These are phyloP conservation scores for Clavulina sp. DNA, from an alignment of 768 basidiomycete genomes.

Conservation along the genomic window DNA sequence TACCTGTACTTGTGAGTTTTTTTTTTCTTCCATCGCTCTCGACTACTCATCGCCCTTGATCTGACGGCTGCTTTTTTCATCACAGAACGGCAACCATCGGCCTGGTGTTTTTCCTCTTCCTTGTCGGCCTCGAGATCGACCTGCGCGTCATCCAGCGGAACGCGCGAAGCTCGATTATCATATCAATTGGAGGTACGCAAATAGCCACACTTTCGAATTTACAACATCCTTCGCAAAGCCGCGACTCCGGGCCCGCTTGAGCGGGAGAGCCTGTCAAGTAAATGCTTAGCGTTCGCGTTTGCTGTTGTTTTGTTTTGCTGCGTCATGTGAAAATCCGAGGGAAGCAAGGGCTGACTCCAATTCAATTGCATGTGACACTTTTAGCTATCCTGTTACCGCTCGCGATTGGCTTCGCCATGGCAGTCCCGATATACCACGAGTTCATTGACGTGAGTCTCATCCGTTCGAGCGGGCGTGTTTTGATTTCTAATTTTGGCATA, in stretches of 20 bases:
- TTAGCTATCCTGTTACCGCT: slow-evolving; percentile 62
- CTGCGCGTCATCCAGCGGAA: slow-evolving; percentile 50
- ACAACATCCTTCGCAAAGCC: neutral
- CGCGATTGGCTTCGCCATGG: slow-evolving; percentile 56
- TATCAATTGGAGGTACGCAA: neutral
- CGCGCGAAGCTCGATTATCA: slow-evolving; percentile 10
- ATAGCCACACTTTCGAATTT: no score
- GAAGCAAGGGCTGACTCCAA: neutral
- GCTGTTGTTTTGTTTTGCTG: no score
- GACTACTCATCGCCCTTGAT: no score
- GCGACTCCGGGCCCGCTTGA: no score
- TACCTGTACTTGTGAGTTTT: neutral
- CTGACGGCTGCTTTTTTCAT: no score
- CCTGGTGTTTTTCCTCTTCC: slow-evolving; percentile 60
- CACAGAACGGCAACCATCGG: slow-evolving; percentile 3
- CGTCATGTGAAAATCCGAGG: no score
- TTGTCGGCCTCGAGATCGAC: slow-evolving; percentile 75
- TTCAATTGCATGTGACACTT: slow-evolving; percentile 8
- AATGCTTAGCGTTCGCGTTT: neutral
- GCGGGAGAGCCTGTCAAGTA: no score
- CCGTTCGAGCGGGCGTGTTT: no score
- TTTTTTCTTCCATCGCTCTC: no score
- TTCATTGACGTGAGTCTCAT: no score
- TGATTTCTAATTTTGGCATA: no score
- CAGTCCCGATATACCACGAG: slow-evolving; percentile 47